Conservation (phyloP, 164 flowering plant genomes). For the Annona squamosa region DNA sequence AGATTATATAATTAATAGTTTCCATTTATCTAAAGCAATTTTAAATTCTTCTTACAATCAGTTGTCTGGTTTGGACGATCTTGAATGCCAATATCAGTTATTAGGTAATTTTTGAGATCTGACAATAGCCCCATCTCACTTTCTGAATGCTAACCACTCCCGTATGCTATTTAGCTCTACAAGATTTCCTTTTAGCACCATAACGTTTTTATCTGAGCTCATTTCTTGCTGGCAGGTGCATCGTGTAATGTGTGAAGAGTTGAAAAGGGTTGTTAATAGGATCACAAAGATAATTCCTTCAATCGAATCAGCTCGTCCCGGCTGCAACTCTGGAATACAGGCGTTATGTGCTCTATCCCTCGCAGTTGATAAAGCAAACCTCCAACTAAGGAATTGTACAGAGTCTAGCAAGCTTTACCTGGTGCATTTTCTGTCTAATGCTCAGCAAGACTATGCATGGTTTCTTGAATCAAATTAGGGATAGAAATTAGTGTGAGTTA, state of each 20-base stretch:
- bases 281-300: constrained; percentile 28
- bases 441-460: too few relatives aligned
- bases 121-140: background rate
- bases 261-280: constrained; percentile 27
- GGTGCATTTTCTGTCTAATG: constrained; percentile 25
- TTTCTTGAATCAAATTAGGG: too few relatives aligned
- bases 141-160: background rate
- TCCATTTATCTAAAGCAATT: background rate
- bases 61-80: background rate
- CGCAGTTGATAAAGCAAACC: constrained; percentile 45
- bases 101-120: background rate
- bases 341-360: constrained; percentile 35
- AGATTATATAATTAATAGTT: too few relatives aligned
- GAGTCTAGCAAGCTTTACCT: constrained; percentile 60
- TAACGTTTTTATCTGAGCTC: background rate
- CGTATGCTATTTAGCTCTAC: background rate
- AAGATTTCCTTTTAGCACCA: background rate
- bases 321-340: constrained; percentile 37
- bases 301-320: constrained; percentile 50
- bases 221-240: constrained; percentile 33
- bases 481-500: too few relatives aligned
- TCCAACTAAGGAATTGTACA: constrained; percentile 42
- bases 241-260: constrained; percentile 33
- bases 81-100: background rate
- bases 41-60: background rate